These are phyloP conservation scores for Sordaria brevicollis DNA, from an alignment of 495 filamentous ascomycete genomes.

Conservation along the genomic window DNA sequence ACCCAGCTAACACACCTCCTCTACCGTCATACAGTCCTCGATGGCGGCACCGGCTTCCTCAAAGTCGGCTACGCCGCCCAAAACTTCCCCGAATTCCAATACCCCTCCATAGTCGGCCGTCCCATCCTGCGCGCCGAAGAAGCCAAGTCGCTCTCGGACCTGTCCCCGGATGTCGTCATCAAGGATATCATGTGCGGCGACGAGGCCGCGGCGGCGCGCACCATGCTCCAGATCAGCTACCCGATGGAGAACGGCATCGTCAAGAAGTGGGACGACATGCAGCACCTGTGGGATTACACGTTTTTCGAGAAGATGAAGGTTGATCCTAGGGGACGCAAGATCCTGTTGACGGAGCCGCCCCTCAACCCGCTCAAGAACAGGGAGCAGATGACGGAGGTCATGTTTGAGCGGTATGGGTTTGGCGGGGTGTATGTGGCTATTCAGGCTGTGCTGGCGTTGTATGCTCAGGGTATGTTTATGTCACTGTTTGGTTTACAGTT, in stretches of 20 bases:
- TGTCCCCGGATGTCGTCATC: conserved; percentile 39
- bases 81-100: conserved; percentile 98
- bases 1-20: conserved; percentile 14
- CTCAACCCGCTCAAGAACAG: conserved; percentile 96
- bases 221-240: conserved; percentile 95
- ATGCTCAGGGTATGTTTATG: conserved; percentile 69
- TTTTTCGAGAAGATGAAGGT: conserved; percentile 95
- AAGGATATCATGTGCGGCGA: conserved; percentile 99
- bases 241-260: conserved; percentile 99
- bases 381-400: conserved; percentile 95
- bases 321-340: conserved; percentile 86
- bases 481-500: background rate
- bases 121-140: conserved; percentile 97
- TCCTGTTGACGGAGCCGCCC: conserved; percentile 94
- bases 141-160: conserved; percentile 38
- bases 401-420: conserved; percentile 95
- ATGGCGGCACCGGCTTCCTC: conserved; percentile 98
- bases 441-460: conserved; percentile 93
- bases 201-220: conserved; percentile 88
- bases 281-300: conserved; percentile 98
- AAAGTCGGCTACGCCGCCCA: conserved; percentile 98
- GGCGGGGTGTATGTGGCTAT: conserved; percentile 98
- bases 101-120: conserved; percentile 95
- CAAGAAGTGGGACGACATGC: conserved; percentile 99
- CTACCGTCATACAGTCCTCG: conserved; percentile 60